Evolutionary conservation across 805 yeast species (phyloP).

Genomic region (Barnettozyma siamensis): DNA sequence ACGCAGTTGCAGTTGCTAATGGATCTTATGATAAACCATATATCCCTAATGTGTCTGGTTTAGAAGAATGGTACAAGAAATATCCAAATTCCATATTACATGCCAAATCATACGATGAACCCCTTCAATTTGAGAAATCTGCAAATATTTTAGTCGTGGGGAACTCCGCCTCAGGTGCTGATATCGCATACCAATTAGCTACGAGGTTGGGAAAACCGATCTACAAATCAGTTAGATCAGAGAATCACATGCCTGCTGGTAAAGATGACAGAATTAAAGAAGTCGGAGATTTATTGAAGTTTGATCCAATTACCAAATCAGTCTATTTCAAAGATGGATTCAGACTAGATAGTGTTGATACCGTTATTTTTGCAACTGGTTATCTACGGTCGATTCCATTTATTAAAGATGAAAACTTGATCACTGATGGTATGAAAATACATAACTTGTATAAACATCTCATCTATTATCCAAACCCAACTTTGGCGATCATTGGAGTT

Average conservation of each 20-base stretch:
- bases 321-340: slow-evolving; percentile 47
- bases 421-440: slow-evolving; percentile 43
- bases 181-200: slow-evolving; percentile 59
- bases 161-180: slow-evolving; percentile 72
- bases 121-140: slow-evolving; percentile 34
- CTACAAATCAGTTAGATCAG: slow-evolving; percentile 46
- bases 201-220: slow-evolving; percentile 35
- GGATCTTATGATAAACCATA: slow-evolving; percentile 63
- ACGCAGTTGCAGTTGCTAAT: slow-evolving; percentile 56
- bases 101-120: slow-evolving; percentile 48
- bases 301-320: slow-evolving; percentile 33
- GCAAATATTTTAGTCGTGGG: slow-evolving; percentile 61
- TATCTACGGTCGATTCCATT: slow-evolving; percentile 64
- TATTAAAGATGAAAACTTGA: slow-evolving; percentile 33
- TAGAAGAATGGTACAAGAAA: slow-evolving; percentile 38
- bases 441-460: slow-evolving; percentile 56
- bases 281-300: slow-evolving; percentile 36
- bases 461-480: slow-evolving; percentile 53
- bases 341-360: slow-evolving; percentile 42
- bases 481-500: slow-evolving; percentile 56
- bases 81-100: slow-evolving; percentile 48
- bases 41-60: slow-evolving; percentile 51
- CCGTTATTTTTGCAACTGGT: slow-evolving; percentile 68
- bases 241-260: slow-evolving; percentile 39
- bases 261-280: slow-evolving; percentile 35